A percentile compares a stretch with the other conserved stretches of the same genome.
Conservation (phyloP, 139 green algal species). For the Trebouxia sp. region DNA sequence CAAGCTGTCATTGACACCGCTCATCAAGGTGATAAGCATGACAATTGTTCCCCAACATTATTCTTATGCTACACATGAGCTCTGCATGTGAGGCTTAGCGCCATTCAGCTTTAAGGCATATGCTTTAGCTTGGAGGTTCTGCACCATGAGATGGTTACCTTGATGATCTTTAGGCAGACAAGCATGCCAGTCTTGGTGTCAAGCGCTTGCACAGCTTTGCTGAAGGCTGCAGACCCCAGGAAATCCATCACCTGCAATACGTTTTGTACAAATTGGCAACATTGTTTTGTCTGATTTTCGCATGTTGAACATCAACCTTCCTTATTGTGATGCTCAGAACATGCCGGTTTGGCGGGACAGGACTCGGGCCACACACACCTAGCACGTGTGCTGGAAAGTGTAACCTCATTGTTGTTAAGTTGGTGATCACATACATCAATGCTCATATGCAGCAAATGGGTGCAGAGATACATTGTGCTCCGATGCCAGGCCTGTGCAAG, state of each 20-base stretch:
- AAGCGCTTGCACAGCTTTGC: constrained; percentile 89
- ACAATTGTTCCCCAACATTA: background rate
- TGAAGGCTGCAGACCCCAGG: constrained; percentile 92
- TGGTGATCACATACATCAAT: no score
- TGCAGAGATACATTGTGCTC: no score
- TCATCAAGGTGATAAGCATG: background rate
- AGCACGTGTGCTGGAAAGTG: no score
- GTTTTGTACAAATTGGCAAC: no score
- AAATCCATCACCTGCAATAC: constrained; percentile 88
- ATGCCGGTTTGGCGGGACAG: no score
- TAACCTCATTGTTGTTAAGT: no score
- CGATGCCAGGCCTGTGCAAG: background rate
- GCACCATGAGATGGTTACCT: constrained; percentile 64
- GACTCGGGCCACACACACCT: no score
- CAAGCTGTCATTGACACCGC: background rate
- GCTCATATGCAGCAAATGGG: no score
- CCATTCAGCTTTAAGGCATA: background rate
- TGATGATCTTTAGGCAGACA: constrained; percentile 98
- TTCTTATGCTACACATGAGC: background rate
- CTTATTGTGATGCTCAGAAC: no score
- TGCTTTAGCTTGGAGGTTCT: background rate
- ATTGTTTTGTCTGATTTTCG: no score
- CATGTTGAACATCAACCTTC: no score
- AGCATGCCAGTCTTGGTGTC: constrained; percentile 84
- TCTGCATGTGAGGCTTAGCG: no score